Conservation (phyloP, 2,329 filamentous ascomycete genomes). For the Trematosphaeria pertusa region DNA sequence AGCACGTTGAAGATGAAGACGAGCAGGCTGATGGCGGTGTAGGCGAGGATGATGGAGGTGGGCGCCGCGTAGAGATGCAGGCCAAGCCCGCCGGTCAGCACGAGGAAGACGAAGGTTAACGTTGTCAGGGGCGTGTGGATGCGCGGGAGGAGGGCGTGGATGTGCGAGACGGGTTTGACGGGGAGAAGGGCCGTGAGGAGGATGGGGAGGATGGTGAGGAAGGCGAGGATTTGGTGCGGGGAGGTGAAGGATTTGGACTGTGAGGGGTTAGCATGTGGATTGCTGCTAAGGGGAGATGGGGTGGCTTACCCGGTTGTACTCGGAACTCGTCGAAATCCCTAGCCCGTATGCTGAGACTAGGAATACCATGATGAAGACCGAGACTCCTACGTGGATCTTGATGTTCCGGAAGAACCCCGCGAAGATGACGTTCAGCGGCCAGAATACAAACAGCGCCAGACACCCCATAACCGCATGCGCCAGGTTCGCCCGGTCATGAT, state of each 20-base stretch:
- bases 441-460: slow-evolving; percentile 42
- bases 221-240: slow-evolving; percentile 57
- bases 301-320: slow-evolving; percentile 50
- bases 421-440: slow-evolving; percentile 42
- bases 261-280: slow-evolving; percentile 13
- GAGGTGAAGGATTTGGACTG: slow-evolving; percentile 53
- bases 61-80: slow-evolving; percentile 34
- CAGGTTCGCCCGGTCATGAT: slow-evolving; percentile 35
- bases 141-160: slow-evolving; percentile 49
- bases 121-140: slow-evolving; percentile 53
- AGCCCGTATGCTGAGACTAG: slow-evolving; percentile 49
- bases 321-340: slow-evolving; percentile 50
- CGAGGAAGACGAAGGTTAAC: slow-evolving; percentile 31
- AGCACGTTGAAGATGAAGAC: slow-evolving; percentile 29
- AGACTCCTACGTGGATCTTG: slow-evolving; percentile 51
- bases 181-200: slow-evolving; percentile 34
- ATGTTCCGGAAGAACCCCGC: slow-evolving; percentile 50
- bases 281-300: background rate
- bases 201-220: slow-evolving; percentile 56
- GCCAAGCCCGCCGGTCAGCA: slow-evolving; percentile 43
- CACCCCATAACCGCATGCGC: slow-evolving; percentile 42
- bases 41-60: slow-evolving; percentile 33
- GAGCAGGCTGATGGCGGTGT: slow-evolving; percentile 34
- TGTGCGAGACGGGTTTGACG: slow-evolving; percentile 33
- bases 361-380: slow-evolving; percentile 46